Evolutionary conservation across 306 rosid species (phyloP).

Genomic region (Echinosophora koreensis): DNA sequence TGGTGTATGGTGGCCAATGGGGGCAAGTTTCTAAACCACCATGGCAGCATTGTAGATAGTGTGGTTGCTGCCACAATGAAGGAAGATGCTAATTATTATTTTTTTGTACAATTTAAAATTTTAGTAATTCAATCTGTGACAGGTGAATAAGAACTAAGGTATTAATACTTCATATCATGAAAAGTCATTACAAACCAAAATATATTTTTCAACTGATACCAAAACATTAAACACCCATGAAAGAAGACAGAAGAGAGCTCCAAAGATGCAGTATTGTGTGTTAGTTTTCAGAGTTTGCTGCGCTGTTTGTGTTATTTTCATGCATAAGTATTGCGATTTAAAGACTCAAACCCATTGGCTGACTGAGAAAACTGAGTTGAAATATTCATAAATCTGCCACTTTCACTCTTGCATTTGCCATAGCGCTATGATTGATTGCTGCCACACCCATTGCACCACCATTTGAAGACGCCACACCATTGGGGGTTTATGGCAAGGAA

Average conservation of each 20-base stretch:
- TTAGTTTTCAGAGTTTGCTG: neutral
- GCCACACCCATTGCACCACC: conserved; percentile 23
- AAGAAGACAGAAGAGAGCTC: conserved; percentile 14
- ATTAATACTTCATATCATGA: neutral
- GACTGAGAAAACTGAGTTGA: neutral
- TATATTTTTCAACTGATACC: neutral
- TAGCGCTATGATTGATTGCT: neutral
- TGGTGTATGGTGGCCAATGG: conserved; percentile 17
- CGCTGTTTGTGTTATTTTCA: neutral
- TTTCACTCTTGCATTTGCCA: conserved; percentile 11
- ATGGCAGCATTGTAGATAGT: conserved; percentile 7
- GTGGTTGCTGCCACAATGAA: neutral
- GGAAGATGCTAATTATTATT: neutral
- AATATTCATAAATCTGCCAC: neutral
- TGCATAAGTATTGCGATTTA: neutral
- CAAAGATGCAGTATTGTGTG: conserved; percentile 25
- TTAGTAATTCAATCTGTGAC: neutral
- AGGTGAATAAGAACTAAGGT: neutral
- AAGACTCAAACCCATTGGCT: neutral
- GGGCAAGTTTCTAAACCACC: conserved; percentile 15
- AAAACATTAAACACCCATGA: conserved; percentile 16
- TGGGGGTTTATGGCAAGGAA: neutral
- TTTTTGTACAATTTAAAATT: neutral
- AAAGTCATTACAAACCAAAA: neutral
- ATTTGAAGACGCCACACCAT: neutral